These are phyloP conservation scores for Puccinia sorghi DNA, from an alignment of 1,284 basidiomycete genomes.

Conservation along the genomic window DNA sequence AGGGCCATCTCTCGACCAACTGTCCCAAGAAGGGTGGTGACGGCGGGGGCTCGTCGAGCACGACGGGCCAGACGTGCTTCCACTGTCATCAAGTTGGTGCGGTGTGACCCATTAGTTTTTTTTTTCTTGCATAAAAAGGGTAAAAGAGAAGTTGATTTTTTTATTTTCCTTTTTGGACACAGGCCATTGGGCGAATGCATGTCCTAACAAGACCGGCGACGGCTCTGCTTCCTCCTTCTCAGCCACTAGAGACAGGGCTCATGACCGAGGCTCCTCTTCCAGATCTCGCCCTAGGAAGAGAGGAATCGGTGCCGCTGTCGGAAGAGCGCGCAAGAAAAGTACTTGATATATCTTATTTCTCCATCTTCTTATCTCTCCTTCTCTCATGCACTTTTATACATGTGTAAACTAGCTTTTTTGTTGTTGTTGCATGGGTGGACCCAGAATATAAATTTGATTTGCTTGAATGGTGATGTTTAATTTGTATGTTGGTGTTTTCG, in stretches of 20 bases:
- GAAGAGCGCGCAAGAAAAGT: neutral
- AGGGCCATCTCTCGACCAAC: constrained; percentile 40
- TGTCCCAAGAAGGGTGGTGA: neutral
- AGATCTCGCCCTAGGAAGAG: constrained; percentile 38
- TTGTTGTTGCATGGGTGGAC: too few species aligned
- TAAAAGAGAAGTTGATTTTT: neutral
- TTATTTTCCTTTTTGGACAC: neutral
- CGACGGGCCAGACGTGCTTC: constrained; percentile 23
- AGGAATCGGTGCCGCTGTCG: neutral
- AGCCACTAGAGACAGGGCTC: neutral
- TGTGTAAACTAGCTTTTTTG: too few species aligned
- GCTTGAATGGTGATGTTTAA: too few species aligned
- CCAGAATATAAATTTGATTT: too few species aligned
- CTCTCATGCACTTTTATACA: neutral
- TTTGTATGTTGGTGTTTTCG: too few species aligned
- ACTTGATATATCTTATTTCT: neutral
- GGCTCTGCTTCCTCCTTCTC: neutral
- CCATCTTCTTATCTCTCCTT: neutral
- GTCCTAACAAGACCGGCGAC: neutral
- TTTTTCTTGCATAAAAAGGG: neutral
- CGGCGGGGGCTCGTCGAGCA: neutral
- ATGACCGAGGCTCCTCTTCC: constrained; percentile 14
- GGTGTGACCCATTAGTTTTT: neutral
- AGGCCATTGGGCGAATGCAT: constrained; percentile 40
- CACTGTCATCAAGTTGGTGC: constrained; percentile 19